These are phyloP conservation scores for Diatrype stigma DNA, from an alignment of 2,329 filamentous ascomycete genomes.

Conservation along the genomic window DNA sequence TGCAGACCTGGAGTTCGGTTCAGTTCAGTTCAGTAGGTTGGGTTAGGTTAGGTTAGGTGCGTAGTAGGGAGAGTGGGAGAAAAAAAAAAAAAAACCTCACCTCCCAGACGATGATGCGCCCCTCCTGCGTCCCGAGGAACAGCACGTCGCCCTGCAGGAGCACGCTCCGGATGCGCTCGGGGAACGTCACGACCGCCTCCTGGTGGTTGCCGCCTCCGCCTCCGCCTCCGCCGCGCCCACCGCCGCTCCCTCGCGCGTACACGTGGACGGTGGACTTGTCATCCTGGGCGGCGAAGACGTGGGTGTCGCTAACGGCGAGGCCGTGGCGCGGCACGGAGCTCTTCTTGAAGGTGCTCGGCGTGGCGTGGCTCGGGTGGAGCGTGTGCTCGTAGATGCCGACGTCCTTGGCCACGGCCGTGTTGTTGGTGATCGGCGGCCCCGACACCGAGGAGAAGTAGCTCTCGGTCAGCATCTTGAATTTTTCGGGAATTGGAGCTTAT, in stretches of 20 bases:
- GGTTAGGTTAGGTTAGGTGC: conserved; percentile 14
- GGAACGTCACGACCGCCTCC: conserved; percentile 83
- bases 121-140: conserved; percentile 77
- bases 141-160: conserved; percentile 69
- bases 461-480: conserved; percentile 53
- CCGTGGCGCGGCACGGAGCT: conserved; percentile 76
- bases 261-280: conserved; percentile 93
- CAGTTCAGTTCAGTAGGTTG: too few species aligned
- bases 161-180: conserved; percentile 78
- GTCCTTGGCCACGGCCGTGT: conserved; percentile 67
- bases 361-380: conserved; percentile 70
- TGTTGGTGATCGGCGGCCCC: conserved; percentile 55
- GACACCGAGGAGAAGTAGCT: conserved; percentile 56
- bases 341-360: conserved; percentile 83
- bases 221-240: too few species aligned
- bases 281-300: conserved; percentile 86
- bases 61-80: conserved; percentile 2
- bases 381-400: conserved; percentile 84
- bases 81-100: conserved; percentile 40
- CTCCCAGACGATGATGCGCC: conserved; percentile 90
- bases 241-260: conserved; percentile 76
- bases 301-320: conserved; percentile 73
- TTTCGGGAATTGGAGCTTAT: too few species aligned
- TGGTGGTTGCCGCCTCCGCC: too few species aligned
- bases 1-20: conserved; percentile 52